These are phyloP conservation scores for Dispira simplex DNA, from an alignment of 192 early-diverging fungal species.

Conservation along the genomic window DNA sequence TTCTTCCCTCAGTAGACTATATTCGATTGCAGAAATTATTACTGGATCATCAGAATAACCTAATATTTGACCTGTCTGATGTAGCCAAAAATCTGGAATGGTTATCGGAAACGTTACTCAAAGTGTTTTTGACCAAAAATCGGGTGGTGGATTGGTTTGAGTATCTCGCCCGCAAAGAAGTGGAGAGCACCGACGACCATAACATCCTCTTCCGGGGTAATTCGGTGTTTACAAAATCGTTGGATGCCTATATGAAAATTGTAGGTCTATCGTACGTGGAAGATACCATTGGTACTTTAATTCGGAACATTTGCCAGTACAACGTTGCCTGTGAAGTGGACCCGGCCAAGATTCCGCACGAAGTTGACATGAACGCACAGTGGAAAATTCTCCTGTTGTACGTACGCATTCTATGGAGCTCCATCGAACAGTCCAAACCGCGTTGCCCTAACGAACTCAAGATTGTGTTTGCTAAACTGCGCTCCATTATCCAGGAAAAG, in stretches of 20 bases:
- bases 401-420: conserved; percentile 25
- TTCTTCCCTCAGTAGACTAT: conserved; percentile 17
- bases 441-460: conserved; percentile 26
- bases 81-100: conserved; percentile 23
- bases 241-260: conserved; percentile 56
- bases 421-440: conserved; percentile 25
- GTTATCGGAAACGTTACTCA: conserved; percentile 25
- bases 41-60: conserved; percentile 17
- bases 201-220: conserved; percentile 35
- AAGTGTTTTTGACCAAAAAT: conserved; percentile 18
- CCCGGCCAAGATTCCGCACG: conserved; percentile 19
- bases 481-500: conserved; percentile 11
- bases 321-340: conserved; percentile 49
- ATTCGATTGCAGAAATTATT: conserved; percentile 13
- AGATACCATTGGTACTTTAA: conserved; percentile 41
- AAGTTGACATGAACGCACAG: conserved; percentile 20
- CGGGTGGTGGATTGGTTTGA: conserved; percentile 19
- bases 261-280: conserved; percentile 43
- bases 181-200: conserved; percentile 21
- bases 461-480: conserved; percentile 20
- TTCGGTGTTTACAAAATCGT: conserved; percentile 44
- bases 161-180: conserved; percentile 20
- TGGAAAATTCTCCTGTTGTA: conserved; percentile 31
- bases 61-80: conserved; percentile 18
- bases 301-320: conserved; percentile 32